Evolutionary conservation across 345 rosid genomes (phyloP), one percentile per base, ranked within the genome.

Genomic region (thale cress (Arabidopsis thaliana)): DNA sequence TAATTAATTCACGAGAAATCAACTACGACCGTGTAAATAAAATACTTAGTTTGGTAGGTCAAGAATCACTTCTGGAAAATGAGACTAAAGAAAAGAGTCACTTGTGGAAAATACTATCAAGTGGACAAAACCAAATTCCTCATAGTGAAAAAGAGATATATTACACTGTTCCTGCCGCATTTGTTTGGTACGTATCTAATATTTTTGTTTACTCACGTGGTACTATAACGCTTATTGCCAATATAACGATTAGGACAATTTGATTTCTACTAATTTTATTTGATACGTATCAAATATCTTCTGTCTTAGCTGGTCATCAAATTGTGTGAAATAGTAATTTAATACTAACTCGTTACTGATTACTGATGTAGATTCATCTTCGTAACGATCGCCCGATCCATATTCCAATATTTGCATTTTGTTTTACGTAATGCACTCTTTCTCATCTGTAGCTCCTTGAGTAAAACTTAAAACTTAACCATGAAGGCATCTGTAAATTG

Each of bases 331-430:
- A 42, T 34, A 51, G 33, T 13, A 23, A 53, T 72, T 50, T 50
- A 38, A 38, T 53, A 16, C 20, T 16, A 66, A 46, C 46, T 32
- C 37, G 49, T 25, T 75, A 58, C 55, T 75, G 49, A 16, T 42
- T 42, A 42, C 46, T 14, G 22, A 40, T 57, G 9, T 16, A 16
- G 20, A 75, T 44, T 33, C 46, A 68, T 76, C 69, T 76, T 76
- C 64, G 74, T 75, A 68, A 32, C 20, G n/a, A 44, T 76, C 79
- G 79, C 58, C 79, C 14, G 4, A 22, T 53, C 53, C 68, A 67
- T 63, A 41, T 59, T 50, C 45, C 73, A 12, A 38, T 37, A 23
- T 55, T 23, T 20, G 44, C 55, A 42, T 57, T 41, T 56, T 41
- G 13, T 69, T 69, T 38, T 9, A 59, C n/a, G 48, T 34, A 33